A percentile compares a stretch with the other conserved stretches of the same genome.
These are phyloP conservation scores for Artemisia argyi DNA, from an alignment of 129 eudicot species.

Conservation along the genomic window DNA sequence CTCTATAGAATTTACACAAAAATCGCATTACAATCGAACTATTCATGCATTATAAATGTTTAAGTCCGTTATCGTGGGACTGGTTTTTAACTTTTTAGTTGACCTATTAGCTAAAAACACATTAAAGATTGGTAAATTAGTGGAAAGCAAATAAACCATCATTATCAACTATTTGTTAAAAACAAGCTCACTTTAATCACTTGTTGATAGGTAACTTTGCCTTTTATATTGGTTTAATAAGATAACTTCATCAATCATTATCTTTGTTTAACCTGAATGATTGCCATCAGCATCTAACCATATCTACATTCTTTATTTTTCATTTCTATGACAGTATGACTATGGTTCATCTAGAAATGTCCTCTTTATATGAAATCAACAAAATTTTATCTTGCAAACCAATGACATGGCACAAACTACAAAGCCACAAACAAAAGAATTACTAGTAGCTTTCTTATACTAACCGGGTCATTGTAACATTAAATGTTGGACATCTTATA, in stretches of 20 bases:
- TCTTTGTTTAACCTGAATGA: not conserved
- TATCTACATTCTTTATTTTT: no score
- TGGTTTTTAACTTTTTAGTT: not conserved
- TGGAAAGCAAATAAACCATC: not conserved
- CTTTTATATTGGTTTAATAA: not conserved
- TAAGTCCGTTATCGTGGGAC: not conserved
- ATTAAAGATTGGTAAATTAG: not conserved
- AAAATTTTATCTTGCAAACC: no score
- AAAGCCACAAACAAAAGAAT: no score
- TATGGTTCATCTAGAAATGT: no score
- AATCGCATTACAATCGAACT: not conserved
- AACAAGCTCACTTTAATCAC: slow-evolving; percentile 12
- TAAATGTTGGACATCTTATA: not conserved
- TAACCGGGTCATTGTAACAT: no score
- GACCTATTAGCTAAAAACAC: slow-evolving; percentile 1
- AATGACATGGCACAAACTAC: no score
- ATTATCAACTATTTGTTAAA: not conserved
- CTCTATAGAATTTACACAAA: no score
- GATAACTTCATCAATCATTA: not conserved
- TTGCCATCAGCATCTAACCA: not conserved
- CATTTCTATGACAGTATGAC: no score
- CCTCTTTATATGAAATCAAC: no score
- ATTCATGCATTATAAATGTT: not conserved
- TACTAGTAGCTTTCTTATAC: no score
- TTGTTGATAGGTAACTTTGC: not conserved